These are phyloP conservation scores for Mortierella hygrophila DNA, from an alignment of 192 early-diverging fungal genomes.

Conservation along the genomic window DNA sequence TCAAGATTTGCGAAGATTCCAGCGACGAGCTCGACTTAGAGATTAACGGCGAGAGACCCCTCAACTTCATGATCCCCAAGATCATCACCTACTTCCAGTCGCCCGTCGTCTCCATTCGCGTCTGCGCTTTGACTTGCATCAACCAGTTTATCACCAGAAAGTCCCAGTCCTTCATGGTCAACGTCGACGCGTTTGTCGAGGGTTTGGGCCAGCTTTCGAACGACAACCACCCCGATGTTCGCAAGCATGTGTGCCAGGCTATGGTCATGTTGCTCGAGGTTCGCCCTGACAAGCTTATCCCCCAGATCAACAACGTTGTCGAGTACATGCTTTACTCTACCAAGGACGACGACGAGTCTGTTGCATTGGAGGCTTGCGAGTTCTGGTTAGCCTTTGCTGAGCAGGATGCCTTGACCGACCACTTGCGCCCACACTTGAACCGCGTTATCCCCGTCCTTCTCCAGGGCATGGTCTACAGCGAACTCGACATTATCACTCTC, in stretches of 20 bases:
- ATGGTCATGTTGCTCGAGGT: conserved; percentile 92
- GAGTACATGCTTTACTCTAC: conserved; percentile 97
- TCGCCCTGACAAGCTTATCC: conserved; percentile 85
- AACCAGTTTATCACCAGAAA: conserved; percentile 90
- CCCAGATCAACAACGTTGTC: conserved; percentile 90
- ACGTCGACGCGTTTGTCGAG: conserved; percentile 79
- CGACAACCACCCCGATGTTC: conserved; percentile 86
- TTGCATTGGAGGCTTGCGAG: conserved; percentile 99
- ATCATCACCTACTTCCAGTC: conserved; percentile 89
- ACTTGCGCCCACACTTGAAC: conserved; percentile 74
- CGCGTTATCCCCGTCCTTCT: conserved; percentile 93
- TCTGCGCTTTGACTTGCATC: conserved; percentile 83
- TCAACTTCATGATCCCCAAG: conserved; percentile 90
- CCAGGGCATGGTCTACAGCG: conserved; percentile 96
- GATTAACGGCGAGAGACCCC: conserved; percentile 78
- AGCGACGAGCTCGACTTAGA: conserved; percentile 82
- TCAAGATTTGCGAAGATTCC: conserved; percentile 98
- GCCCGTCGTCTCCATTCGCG: conserved; percentile 79
- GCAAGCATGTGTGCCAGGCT: conserved; percentile 94
- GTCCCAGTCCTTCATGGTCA: conserved; percentile 77
- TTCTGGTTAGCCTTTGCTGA: conserved; percentile 99
- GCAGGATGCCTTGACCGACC: conserved; percentile 83
- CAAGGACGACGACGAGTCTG: conserved; percentile 84
- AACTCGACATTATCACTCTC: conserved; percentile 86
- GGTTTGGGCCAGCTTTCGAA: conserved; percentile 88